Conservation (phyloP, 108 stramenopile species). For the Cyclotella sp. region DNA sequence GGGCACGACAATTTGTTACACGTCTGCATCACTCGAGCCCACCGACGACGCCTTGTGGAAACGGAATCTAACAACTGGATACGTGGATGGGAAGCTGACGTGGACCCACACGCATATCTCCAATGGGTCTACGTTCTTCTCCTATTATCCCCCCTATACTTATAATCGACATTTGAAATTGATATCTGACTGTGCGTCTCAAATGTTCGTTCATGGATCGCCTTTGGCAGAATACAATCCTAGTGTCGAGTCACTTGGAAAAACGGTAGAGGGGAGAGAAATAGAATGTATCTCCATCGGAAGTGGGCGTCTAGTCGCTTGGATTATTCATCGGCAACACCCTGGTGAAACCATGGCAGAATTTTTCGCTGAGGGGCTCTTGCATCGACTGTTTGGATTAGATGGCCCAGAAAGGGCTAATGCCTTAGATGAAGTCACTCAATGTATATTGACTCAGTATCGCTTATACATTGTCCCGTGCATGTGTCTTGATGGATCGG, state of each 20-base stretch:
- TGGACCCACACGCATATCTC: constrained; percentile 68
- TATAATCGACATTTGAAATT: constrained; percentile 78
- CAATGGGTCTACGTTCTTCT: constrained; percentile 65
- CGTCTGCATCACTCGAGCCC: constrained; percentile 37
- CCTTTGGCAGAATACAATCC: constrained; percentile 32
- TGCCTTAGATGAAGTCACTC: neutral
- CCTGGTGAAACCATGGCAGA: constrained; percentile 91
- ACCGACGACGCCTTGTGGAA: constrained; percentile 68
- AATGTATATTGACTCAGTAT: constrained; percentile 38
- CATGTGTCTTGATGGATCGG: constrained; percentile 90
- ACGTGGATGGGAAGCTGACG: constrained; percentile 63
- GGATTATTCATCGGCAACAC: constrained; percentile 89
- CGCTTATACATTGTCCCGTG: constrained; percentile 89
- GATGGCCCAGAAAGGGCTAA: neutral
- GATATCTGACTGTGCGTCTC: constrained; percentile 57
- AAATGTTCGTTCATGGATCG: neutral
- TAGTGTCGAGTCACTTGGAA: constrained; percentile 65
- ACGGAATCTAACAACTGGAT: constrained; percentile 61
- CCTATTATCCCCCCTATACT: constrained; percentile 80
- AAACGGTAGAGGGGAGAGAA: constrained; percentile 76
- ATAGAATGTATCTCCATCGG: constrained; percentile 81
- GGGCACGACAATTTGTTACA: constrained; percentile 71
- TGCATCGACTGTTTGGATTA: constrained; percentile 55
- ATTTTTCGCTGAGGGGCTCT: constrained; percentile 74
- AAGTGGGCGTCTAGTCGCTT: constrained; percentile 61